Conservation (phyloP, 495 filamentous ascomycete genomes). For the Penicillium pulvis region DNA sequence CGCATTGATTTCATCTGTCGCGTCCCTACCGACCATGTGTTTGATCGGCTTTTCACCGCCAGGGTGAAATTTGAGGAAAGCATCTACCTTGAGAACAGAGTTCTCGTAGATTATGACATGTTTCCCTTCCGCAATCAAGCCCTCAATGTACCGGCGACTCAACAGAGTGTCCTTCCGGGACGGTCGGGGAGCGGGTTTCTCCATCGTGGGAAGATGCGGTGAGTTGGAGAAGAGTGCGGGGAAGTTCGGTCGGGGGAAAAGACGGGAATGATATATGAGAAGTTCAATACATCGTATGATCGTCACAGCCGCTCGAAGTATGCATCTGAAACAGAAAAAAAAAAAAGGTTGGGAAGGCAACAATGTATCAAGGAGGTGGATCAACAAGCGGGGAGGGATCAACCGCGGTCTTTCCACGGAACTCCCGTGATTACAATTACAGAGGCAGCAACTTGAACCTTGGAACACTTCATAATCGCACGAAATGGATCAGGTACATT, state of each 20-base stretch:
- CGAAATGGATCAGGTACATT: background rate
- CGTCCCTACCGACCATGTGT: slow-evolving; percentile 97
- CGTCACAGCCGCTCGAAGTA: background rate
- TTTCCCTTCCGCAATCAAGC: slow-evolving; percentile 82
- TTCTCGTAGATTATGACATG: slow-evolving; percentile 78
- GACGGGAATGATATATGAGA: background rate
- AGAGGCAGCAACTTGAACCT: background rate
- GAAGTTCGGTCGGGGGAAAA: background rate
- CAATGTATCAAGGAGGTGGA: slow-evolving; percentile 25
- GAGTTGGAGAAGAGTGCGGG: slow-evolving; percentile 3
- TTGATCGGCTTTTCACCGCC: slow-evolving; percentile 89
- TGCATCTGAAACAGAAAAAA: background rate
- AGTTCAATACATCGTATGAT: slow-evolving; percentile 3
- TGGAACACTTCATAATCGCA: background rate
- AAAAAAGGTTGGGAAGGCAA: slow-evolving; percentile 2
- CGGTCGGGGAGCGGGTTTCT: slow-evolving; percentile 21
- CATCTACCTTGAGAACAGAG: slow-evolving; percentile 82
- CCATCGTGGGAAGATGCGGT: slow-evolving; percentile 21
- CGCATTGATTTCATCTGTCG: slow-evolving; percentile 92
- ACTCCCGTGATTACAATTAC: slow-evolving; percentile 15
- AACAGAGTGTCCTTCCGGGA: slow-evolving; percentile 54
- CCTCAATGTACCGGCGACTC: slow-evolving; percentile 79
- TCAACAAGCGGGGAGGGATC: slow-evolving; percentile 27
- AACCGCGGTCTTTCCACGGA: slow-evolving; percentile 15
- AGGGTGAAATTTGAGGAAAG: slow-evolving; percentile 87